Base-by-base conservation (phyloP, 257 asterid genomes). In the Capsicum rhomboideum region DNA sequence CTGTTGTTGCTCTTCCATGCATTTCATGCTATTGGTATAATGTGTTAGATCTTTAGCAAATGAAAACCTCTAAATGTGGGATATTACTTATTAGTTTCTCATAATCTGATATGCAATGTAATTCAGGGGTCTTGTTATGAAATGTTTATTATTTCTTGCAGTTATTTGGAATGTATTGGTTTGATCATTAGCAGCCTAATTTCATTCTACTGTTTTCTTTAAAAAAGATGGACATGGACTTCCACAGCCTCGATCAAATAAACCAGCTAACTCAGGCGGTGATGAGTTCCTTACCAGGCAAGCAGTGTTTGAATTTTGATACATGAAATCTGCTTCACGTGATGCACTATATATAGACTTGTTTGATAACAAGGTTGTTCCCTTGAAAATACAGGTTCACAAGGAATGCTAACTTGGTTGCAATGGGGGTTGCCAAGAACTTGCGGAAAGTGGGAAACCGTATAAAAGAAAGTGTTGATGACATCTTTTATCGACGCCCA, bases 221-320 rank as follows among this genome's bases (percentile, higher is more conserved):
- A 0, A 29, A 66, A 37, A 89, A 96, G 99, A 90, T 90, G 91
- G 90, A 84, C 85, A 86, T 81, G 90, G 85, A 84, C 81, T 85
- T 83, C 97, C 98, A 8, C 95, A 91, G 67, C 90, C 89, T 84
- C 91, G 91, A 59, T 42, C 91, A 81, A 93, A 89, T 11, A 93
- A 91, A 85, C 95, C 98, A 55, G 31, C 93, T 82, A 89, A 78
- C 84, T 78, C 94, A 26, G 79, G 88, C 44, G 91, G 91, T 82
- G 97, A 93, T 7, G 97, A 92, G 80, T 94, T 94, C 86, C 84
- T 91, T 28, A 89, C 88, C 96, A 96, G 98, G 99, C 90, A 91
- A 87, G 92, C 78, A 63, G 20, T 77, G 66, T 78, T 67, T 50
- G 63, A 52, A 52, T 67, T 23, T 52, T 49, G 77, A 23, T 16